Percentiles rank a stretch among this genome's conserved stretches.
phyloP scores from a whole-genome alignment of 495 filamentous ascomycete species.

The Neurospora sp. region DNA sequence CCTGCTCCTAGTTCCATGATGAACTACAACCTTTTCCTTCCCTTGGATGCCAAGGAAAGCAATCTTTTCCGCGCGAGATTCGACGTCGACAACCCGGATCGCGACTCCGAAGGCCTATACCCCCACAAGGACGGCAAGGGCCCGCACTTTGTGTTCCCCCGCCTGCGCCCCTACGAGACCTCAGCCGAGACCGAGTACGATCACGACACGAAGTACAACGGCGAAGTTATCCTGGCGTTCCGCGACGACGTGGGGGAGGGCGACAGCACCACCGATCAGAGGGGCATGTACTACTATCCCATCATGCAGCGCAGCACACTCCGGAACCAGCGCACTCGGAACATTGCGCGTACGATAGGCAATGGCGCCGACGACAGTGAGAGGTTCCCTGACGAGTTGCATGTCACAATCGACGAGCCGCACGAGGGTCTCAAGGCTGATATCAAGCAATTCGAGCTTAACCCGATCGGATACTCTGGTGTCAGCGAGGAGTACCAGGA shows the following conservation, averaged over 20 bases:
- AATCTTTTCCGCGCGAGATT: conserved; percentile 64
- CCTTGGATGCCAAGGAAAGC: conserved; percentile 44
- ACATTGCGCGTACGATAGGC: conserved; percentile 38
- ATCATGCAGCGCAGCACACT: conserved; percentile 57
- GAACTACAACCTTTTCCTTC: conserved; percentile 77
- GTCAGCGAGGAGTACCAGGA: conserved; percentile 18
- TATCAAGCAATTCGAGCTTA: conserved; percentile 29
- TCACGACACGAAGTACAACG: conserved; percentile 52
- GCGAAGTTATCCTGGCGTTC: conserved; percentile 43
- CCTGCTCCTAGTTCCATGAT: conserved; percentile 53
- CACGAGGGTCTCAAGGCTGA: conserved; percentile 27
- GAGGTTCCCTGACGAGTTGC: conserved; percentile 33
- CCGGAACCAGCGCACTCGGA: conserved; percentile 45
- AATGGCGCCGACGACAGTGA: conserved; percentile 30
- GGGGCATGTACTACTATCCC: conserved; percentile 85
- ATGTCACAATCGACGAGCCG: conserved; percentile 34
- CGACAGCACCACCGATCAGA: conserved; percentile 33
- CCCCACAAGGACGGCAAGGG: conserved; percentile 38
- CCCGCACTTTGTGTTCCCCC: conserved; percentile 60
- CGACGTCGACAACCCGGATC: conserved; percentile 56
- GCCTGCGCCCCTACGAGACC: conserved; percentile 77
- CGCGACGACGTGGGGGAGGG: conserved; percentile 31
- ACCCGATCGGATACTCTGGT: conserved; percentile 29
- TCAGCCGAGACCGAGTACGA: conserved; percentile 53
- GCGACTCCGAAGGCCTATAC: conserved; percentile 59